phyloP scores from a whole-genome alignment of 129 eudicot genomes.

The Lonicera japonica region DNA sequence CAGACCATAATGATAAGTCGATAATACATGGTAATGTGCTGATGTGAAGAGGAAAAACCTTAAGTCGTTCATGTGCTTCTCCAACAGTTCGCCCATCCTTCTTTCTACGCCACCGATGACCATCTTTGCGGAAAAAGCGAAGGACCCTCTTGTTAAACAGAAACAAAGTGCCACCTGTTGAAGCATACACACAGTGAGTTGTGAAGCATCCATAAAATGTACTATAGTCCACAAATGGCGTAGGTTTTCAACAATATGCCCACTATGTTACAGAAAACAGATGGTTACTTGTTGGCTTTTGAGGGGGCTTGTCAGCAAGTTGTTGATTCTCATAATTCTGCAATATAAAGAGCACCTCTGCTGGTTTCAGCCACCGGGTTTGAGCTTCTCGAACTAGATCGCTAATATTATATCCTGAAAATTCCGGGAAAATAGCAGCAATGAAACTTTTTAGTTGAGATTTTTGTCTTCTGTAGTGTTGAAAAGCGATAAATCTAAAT shows the following conservation, averaged over 20 bases:
- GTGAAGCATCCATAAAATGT: conserved; percentile 1
- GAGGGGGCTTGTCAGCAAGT: conserved; percentile 64
- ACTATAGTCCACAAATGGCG: not conserved
- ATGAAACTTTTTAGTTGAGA: not conserved
- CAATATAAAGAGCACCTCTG: conserved; percentile 76
- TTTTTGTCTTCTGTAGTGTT: not conserved
- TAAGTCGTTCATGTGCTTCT: conserved; percentile 93
- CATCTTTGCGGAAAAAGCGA: conserved; percentile 87
- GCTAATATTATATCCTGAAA: conserved; percentile 61
- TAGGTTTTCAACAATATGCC: conserved; percentile 7
- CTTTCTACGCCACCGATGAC: conserved; percentile 89
- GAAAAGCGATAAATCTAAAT: not conserved
- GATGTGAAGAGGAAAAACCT: conserved; percentile 45
- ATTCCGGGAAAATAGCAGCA: conserved; percentile 4
- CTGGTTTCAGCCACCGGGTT: conserved; percentile 86
- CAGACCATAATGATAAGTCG: no score
- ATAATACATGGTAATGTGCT: not conserved
- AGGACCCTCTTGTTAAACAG: conserved; percentile 88
- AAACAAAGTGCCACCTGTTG: conserved; percentile 83
- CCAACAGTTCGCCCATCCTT: conserved; percentile 91
- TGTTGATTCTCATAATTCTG: conserved; percentile 62
- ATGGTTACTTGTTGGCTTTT: conserved; percentile 66
- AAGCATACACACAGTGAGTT: conserved; percentile 10
- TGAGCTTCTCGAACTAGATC: conserved; percentile 76
- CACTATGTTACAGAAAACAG: conserved; percentile 3